These are phyloP conservation scores for Cucurbita ficifolia DNA, from an alignment of 306 rosid species.

Conservation along the genomic window DNA sequence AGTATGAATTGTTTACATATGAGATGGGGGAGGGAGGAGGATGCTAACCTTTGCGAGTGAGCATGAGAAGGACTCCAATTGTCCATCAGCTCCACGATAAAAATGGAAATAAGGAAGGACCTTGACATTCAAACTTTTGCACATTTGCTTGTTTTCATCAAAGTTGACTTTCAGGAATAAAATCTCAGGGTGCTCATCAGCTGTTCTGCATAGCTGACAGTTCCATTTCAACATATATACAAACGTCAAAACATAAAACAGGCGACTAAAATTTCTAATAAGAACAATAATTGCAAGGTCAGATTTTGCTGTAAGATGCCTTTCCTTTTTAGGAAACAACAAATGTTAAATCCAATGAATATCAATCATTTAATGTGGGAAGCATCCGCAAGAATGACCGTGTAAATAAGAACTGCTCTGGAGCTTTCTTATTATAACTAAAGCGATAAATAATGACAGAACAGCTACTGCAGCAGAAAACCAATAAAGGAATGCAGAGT, in stretches of 20 bases:
- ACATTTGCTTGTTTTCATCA: conserved; percentile 97
- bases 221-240: background rate
- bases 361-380: background rate
- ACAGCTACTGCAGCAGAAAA: background rate
- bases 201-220: conserved; percentile 80
- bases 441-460: background rate
- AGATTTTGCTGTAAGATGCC: background rate
- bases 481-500: background rate
- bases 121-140: conserved; percentile 87
- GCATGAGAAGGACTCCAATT: conserved; percentile 85
- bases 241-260: background rate
- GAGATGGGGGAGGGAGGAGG: background rate
- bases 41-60: conserved; percentile 84
- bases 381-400: background rate
- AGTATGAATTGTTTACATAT: background rate
- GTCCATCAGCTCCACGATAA: conserved; percentile 92
- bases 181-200: conserved; percentile 85
- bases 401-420: background rate
- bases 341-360: background rate
- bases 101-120: conserved; percentile 97
- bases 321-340: background rate
- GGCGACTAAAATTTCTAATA: background rate
- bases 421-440: background rate
- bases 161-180: conserved; percentile 79
- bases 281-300: background rate